These are phyloP conservation scores for Talaromyces atroroseus DNA, from an alignment of 2,329 filamentous ascomycete species.

Conservation along the genomic window DNA sequence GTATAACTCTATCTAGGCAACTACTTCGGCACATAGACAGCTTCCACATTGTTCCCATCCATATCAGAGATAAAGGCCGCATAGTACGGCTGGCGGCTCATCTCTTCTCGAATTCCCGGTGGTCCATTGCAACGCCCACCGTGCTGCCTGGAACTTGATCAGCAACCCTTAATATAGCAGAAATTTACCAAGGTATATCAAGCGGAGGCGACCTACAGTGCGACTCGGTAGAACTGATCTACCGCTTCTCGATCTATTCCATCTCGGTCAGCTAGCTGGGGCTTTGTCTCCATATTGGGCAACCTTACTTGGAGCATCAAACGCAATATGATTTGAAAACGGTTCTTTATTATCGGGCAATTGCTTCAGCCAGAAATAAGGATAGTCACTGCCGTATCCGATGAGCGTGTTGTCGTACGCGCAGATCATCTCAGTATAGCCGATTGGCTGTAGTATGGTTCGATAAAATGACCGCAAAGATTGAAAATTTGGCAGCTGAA, in stretches of 20 bases:
- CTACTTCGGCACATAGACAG: neutral
- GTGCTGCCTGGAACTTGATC: neutral
- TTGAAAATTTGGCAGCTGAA: neutral
- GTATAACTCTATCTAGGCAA: no score
- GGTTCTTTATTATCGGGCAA: neutral
- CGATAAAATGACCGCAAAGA: neutral
- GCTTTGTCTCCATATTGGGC: neutral
- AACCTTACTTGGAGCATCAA: neutral
- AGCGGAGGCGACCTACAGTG: neutral
- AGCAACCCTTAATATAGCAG: neutral
- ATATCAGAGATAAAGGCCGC: neutral
- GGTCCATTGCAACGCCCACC: neutral
- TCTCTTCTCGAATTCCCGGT: neutral
- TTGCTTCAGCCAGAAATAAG: neutral
- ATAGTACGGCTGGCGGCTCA: neutral
- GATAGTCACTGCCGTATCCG: neutral
- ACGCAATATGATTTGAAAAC: neutral
- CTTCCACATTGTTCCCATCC: neutral
- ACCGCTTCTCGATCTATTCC: neutral
- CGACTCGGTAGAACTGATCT: neutral
- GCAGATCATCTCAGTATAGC: neutral
- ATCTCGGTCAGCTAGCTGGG: neutral
- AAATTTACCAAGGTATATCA: no score
- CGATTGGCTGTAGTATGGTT: neutral
- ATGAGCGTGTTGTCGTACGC: neutral